Evolutionary conservation across 805 yeast species (phyloP), one percentile per base, ranked within the genome.

Genomic region (Saccharomycopsis oosterbeekiorum): DNA sequence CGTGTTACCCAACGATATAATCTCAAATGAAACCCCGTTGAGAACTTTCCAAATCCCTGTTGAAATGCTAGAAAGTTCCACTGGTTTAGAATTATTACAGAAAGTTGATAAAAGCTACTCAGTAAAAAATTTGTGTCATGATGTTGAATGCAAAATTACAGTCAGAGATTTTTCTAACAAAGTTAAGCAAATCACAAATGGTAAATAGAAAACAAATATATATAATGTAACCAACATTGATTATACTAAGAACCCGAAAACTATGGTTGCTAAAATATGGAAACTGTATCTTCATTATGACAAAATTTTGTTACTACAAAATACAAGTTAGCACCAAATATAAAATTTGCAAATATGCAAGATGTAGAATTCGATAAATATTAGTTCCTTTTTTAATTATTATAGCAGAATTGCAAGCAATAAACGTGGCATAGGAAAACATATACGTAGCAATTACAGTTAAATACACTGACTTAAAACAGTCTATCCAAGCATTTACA

Each of bases 1-100:
- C 75, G 97, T 94, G 14, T 72, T 94, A 67, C 99, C 99, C 34
- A 94, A 94, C 70, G 90, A 80, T n/a, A 76, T 72, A 8, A 92
- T 94, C 59, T 77, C 83, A 57, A 94, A 94, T 70, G 74, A 75
- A 26, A 80, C 82, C 1, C 91, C 92, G 5, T 76, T 94, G 64
- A 82, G 82, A 50, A 76, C 80, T 10, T 94, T 91, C 74, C 88
- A 88, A 70, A 96, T 92, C 10, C 97, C 98, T 1, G 72, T 92
- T 0, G 93, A 92, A 65, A 96, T 97, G 0, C 74, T 94, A 60
- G 98, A 94, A 73, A 81, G 89, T 68, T 81, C 96, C 1, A 78
- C 92, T 1, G 99, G 99, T 0, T 77, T 92, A 61, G 92, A 86
- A 65, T 82, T 94, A 60, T 74, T 94, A 69, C 84, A 85, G 59